Base-by-base conservation (phyloP, 768 basidiomycete species). In the Termitomyces sp. region DNA sequence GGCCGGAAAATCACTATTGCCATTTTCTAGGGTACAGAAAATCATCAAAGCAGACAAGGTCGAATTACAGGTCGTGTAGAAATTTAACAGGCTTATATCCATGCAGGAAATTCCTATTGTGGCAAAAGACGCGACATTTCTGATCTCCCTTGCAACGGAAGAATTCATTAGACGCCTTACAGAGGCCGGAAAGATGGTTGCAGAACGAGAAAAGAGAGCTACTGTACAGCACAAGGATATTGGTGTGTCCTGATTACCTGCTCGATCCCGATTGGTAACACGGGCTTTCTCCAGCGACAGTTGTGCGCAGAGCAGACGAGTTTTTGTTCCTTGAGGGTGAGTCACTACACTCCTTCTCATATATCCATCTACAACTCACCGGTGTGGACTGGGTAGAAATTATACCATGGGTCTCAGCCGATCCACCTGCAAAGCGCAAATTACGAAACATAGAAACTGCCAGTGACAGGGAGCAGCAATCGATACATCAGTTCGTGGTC, bases 31-130 rank as follows among this genome's bases (percentile, higher is more conserved):
- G 59, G 87, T 95, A 41, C 92, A 92, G 69, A 86, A 79, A 72
- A 91, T 94, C 49, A 78, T 93, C 62, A 94, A 91, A 66, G 92
- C 88, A 6, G 93, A 95, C 72, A 88, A 87, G 77, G 93, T 83
- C 55, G 57, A 73, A 69, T 55, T 34, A 22, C 12, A 28, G 46
- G 33, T 29, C 22, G 28, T 15, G 22, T 18, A 46, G 9, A n/a
- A 36, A 26, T 50, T 39, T 20, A 51, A n/a, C 20, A n/a, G 36
- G 54, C 54, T 60, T 54, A 31, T 22, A 20, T 26, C 29, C 26
- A 18, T 22, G 48, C 59, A 92, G 90, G 90, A 92, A 46, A 79
- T 93, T 52, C 85, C 88, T 0, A 84, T 85, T 42, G 76, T 92
- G 5, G 85, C 86, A 12, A 86, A 78, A 67, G 93, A 95, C 54